Evolutionary conservation across 306 rosid genomes (phyloP).

Genomic region (Hippophae rhamnoides): DNA sequence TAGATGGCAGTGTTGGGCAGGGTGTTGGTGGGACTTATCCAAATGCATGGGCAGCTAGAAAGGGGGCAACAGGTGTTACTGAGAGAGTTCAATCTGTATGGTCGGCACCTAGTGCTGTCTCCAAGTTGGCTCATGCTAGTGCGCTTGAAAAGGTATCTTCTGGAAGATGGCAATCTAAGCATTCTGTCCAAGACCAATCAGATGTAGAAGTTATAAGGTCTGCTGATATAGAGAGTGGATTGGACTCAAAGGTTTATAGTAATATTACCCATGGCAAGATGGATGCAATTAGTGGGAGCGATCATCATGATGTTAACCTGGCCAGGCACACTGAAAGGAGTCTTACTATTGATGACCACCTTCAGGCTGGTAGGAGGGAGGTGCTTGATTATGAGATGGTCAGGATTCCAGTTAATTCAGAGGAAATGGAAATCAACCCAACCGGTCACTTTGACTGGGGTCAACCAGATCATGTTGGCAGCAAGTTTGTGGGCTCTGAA

Average conservation of each 20-base stretch:
- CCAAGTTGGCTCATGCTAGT: conserved; percentile 83
- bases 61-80: conserved; percentile 46
- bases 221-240: conserved; percentile 35
- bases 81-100: conserved; percentile 51
- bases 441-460: conserved; percentile 23
- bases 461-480: conserved; percentile 33
- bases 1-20: conserved; percentile 36
- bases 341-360: conserved; percentile 31
- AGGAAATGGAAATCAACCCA: conserved; percentile 29
- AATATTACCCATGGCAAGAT: conserved; percentile 25
- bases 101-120: conserved; percentile 63
- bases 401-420: conserved; percentile 30
- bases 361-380: conserved; percentile 49
- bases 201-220: conserved; percentile 47
- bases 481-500: conserved; percentile 39
- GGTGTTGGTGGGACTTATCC: conserved; percentile 41
- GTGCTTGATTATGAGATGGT: conserved; percentile 38
- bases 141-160: conserved; percentile 91
- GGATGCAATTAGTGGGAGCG: conserved; percentile 38
- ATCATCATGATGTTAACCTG: conserved; percentile 39
- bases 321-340: conserved; percentile 52
- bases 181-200: conserved; percentile 38
- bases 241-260: conserved; percentile 27
- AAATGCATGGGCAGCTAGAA: conserved; percentile 74
- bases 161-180: conserved; percentile 89